A percentile compares a stretch with the other conserved stretches of the same genome.
phyloP scores from a whole-genome alignment of 179 eudicot species.

The Actinidia polygama region DNA sequence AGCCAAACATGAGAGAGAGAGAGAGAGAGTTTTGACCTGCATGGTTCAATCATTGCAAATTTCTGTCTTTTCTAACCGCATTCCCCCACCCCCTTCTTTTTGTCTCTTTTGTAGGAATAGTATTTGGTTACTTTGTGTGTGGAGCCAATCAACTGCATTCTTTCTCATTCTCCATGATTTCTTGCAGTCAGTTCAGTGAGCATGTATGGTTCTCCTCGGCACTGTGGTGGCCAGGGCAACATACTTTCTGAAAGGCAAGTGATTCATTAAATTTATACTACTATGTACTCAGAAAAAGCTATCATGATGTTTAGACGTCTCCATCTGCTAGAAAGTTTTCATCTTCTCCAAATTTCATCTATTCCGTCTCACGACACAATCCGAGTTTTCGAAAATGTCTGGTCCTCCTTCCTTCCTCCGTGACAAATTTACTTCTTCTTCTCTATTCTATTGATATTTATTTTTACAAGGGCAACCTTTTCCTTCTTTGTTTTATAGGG shows the following conservation, averaged over 20 bases:
- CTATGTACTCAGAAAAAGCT: not conserved
- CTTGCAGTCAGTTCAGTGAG: conserved; percentile 79
- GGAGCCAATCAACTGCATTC: too few relatives aligned
- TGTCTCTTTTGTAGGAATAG: not conserved
- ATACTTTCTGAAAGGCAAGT: conserved; percentile 93
- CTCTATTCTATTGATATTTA: too few relatives aligned
- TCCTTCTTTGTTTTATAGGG: too few relatives aligned
- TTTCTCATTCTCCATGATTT: not conserved
- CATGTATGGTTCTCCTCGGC: conserved; percentile 91
- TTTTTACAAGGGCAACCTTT: too few relatives aligned
- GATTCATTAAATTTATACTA: not conserved
- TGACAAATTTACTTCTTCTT: too few relatives aligned
- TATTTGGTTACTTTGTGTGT: not conserved
- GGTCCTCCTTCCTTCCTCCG: not conserved
- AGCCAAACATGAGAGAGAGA: not conserved
- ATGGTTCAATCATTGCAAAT: not conserved
- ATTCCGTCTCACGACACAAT: not conserved
- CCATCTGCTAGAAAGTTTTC: not conserved
- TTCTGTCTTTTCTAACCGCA: not conserved
- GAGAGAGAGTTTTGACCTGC: not conserved
- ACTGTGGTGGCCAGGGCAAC: conserved; percentile 99
- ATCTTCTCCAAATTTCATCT: not conserved
- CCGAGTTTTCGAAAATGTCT: not conserved
- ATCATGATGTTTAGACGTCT: not conserved
- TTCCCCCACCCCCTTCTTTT: not conserved